Conservation (phyloP, 805 yeast genomes). For the Myxozyma sirexii region DNA sequence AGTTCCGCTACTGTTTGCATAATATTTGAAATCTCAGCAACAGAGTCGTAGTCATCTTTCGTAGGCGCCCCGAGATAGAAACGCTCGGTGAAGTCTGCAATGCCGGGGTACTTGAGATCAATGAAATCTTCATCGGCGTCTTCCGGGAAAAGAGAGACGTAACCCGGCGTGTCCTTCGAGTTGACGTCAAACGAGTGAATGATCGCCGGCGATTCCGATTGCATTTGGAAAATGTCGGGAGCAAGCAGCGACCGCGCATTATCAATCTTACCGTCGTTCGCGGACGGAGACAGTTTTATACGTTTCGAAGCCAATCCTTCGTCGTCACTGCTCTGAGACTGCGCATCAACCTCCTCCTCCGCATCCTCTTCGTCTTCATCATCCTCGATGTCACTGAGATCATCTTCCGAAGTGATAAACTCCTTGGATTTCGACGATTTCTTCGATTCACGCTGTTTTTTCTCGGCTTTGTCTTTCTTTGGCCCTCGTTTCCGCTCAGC, state of each 20-base stretch:
- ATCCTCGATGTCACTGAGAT: conserved; percentile 46
- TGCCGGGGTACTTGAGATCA: conserved; percentile 26
- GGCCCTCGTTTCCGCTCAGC: conserved; percentile 10
- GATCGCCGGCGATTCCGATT: neutral
- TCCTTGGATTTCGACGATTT: conserved; percentile 13
- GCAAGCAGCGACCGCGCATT: neutral
- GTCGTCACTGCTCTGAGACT: neutral
- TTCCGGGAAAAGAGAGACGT: conserved; percentile 12
- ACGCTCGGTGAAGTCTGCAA: conserved; percentile 17
- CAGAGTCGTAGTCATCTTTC: conserved; percentile 58
- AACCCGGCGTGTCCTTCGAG: neutral
- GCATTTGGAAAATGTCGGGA: neutral
- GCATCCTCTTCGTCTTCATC: conserved; percentile 44
- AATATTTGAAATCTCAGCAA: conserved; percentile 58
- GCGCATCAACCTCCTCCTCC: conserved; percentile 16
- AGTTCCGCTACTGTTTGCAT: conserved; percentile 49
- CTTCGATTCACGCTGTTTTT: conserved; percentile 5
- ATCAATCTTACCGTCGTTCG: neutral
- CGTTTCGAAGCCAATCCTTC: conserved; percentile 5
- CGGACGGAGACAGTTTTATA: neutral
- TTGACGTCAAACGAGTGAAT: conserved; percentile 9
- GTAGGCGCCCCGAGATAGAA: conserved; percentile 20
- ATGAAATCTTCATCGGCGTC: conserved; percentile 14
- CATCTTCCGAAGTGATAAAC: conserved; percentile 26
- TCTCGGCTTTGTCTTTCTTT: conserved; percentile 10